Base-by-base conservation (phyloP, 768 basidiomycete genomes). In the Leccinum imitatum region DNA sequence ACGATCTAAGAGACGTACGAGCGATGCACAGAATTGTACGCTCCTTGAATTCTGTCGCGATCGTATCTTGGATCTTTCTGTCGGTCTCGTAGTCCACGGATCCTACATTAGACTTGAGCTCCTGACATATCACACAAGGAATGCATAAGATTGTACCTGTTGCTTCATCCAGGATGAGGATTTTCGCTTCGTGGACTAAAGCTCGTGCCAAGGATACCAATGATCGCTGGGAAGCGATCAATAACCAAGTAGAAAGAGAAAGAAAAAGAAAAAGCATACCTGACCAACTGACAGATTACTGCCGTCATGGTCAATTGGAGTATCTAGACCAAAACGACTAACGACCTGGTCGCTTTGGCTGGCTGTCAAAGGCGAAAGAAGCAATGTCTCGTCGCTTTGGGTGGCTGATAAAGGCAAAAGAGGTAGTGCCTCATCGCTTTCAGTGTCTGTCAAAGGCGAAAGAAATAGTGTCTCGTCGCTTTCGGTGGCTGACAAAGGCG, bases 31-130 rank as follows among this genome's bases (percentile, higher is more conserved):
- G 74, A 57, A 95, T 83, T 0, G 95, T 96, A 63, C 87, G 86
- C 71, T 93, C 87, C 48, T 81, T 77, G 77, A 96, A 98, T 77
- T 90, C 89, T 53, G 79, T 79, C 1, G 91, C 82, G 62, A 98
- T 96, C 6, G 95, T 96, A 63, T 90, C 83, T 70, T 97, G 95
- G 60, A 98, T 94, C 71, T 91, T 91, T 59, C 86, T 78, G 76
- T 97, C 95, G 1, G 93, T 95, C 73, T 91, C 92, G 65, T 87
- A 90, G 65, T 94, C 92, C 30, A 94, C 91, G 11, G 89, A 90
- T n/a, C 91, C 91, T 41, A 17, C 17, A 30, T 10, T 10, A 17
- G 53, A 17, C 5, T 17, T 67, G 23, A 59, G 47, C 6, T 46
- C n/a, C 11, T 25, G 17, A 35, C 13, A 35, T 41, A n/a, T 39